A percentile compares a stretch with the other conserved stretches of the same genome.
phyloP scores from a whole-genome alignment of 768 basidiomycete genomes.

The Psilocybe sp. region DNA sequence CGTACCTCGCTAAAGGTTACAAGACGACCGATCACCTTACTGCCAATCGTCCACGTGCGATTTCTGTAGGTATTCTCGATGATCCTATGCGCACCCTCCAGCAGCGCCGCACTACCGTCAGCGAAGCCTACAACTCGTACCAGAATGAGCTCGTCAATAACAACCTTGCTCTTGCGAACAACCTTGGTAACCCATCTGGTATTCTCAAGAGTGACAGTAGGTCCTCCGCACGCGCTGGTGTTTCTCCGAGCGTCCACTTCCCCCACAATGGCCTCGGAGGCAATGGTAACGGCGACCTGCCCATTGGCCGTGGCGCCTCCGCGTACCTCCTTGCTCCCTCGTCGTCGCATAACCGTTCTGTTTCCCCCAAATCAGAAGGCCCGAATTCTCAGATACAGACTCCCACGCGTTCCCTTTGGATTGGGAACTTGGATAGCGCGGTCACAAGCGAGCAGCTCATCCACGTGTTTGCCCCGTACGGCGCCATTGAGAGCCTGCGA shows the following conservation, averaged over 20 bases:
- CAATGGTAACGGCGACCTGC: slow-evolving; percentile 27
- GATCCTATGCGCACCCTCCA: slow-evolving; percentile 72
- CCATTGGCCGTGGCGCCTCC: slow-evolving; percentile 48
- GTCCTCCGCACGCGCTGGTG: slow-evolving; percentile 38
- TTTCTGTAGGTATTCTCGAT: slow-evolving; percentile 85
- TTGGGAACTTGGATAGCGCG: slow-evolving; percentile 94
- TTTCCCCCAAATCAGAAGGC: slow-evolving; percentile 79
- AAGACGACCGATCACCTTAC: slow-evolving; percentile 70
- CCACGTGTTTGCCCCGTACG: slow-evolving; percentile 93
- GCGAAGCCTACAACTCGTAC: slow-evolving; percentile 53
- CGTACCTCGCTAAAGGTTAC: slow-evolving; percentile 70
- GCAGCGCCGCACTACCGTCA: slow-evolving; percentile 48
- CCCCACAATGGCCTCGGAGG: slow-evolving; percentile 42
- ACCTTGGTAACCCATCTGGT: slow-evolving; percentile 39
- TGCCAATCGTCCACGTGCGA: slow-evolving; percentile 69
- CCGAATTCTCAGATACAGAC: slow-evolving; percentile 79
- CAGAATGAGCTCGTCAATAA: slow-evolving; percentile 52
- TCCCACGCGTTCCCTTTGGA: slow-evolving; percentile 96
- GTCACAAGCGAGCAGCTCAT: slow-evolving; percentile 94
- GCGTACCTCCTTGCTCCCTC: slow-evolving; percentile 71
- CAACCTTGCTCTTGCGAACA: slow-evolving; percentile 36
- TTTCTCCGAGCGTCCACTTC: slow-evolving; percentile 64
- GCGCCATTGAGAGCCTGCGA: slow-evolving; percentile 93
- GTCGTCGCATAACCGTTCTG: slow-evolving; percentile 65
- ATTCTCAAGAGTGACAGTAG: slow-evolving; percentile 67